Evolutionary conservation across 2,329 filamentous ascomycete genomes (phyloP), one percentile per base, ranked within the genome.

Genomic region (Fusarium sororula): DNA sequence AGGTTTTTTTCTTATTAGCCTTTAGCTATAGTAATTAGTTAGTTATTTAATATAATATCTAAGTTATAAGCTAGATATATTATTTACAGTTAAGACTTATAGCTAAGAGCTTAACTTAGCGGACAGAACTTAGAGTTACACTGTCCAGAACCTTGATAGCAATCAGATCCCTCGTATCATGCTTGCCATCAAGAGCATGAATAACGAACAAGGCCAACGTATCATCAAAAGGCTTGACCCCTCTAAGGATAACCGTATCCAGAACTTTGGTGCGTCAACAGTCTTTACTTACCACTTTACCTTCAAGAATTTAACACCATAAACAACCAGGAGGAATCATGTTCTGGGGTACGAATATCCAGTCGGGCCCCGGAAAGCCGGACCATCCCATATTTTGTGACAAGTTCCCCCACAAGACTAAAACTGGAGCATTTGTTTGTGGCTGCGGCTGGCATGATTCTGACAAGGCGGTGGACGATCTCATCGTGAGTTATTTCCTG

Each of bases 231-330:
- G n/a, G 9, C 30, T 35, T 24, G 30, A 35, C 8, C n/a, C 48
- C n/a, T 35, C 30, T 8, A 51, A 20, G 6, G 12, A 51, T 35
- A 35, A 7, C 6, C 30, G n/a, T 3, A 20, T 51, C n/a, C 48
- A 35, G 30, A 35, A 2, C 17, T 51, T 51, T 11, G 48, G 30
- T 51, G 11, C 2, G 11, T 24, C 15, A 3, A 18, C 7, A 18
- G 6, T 3, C 11, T 2, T 51, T 7, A 0, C 22, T 14, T 32
- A 14, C 11, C 2, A 24, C 4, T 4, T 4, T 2, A 7, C 5
- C 6, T 24, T 24, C 4, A 32, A 6, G 6, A 11, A 8, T 15
- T 3, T 18, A 35, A 51, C 9, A 24, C 9, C 2, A 11, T 7
- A 2, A 24, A 35, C 6, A 6, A 24, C 11, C 2, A 51, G 48